Base-by-base conservation (phyloP, 495 filamentous ascomycete genomes). In the Sabuloglossum arenarium region DNA sequence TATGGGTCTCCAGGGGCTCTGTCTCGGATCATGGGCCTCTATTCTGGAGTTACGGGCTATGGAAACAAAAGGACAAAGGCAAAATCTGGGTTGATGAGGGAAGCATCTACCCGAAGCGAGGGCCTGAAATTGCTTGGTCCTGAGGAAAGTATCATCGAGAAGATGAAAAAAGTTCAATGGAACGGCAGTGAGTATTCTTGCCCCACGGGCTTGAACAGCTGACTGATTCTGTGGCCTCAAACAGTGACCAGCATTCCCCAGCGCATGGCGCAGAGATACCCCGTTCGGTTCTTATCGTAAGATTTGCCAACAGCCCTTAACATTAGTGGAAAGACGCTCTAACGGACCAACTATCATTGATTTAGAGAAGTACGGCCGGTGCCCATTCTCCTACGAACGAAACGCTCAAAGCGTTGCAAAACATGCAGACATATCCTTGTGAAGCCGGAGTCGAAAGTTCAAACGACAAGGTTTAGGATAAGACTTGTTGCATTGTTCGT, bases 361-460 rank as follows among this genome's bases (percentile, higher is more conserved):
- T 43, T 10, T 49, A 59, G 57, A 14, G 78, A 85, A 10, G 76
- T 97, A 2, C 79, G 86, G 29, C 91, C 91, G 10, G 74, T 85
- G 25, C 81, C 85, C 1, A 79, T 81, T 39, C 79, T 89, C 6
- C 78, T 97, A 4, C 82, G 86, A 54, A 94, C 88, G 0, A 95
- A 94, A 65, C 85, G 88, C 45, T 84, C 86, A 42, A 96, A 95
- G 66, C 87, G 91, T 50, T 98, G 91, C 69, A 79, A 82, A 59
- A 77, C 80, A 11, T 98, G 91, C 73, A 83, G 90, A 5, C 90
- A 96, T 71, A 94, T 96, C 68, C 82, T 98, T 64, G 83, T 84
- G 53, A 91, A 91, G 65, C 90, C 88, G n/a, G 93, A 98, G 69
- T 75, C 79, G 58, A 96, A 96, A 65, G 79, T 94, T 12, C 74